Base-by-base conservation (phyloP, 495 filamentous ascomycete genomes). In the Chaetomidium leptoderma region DNA sequence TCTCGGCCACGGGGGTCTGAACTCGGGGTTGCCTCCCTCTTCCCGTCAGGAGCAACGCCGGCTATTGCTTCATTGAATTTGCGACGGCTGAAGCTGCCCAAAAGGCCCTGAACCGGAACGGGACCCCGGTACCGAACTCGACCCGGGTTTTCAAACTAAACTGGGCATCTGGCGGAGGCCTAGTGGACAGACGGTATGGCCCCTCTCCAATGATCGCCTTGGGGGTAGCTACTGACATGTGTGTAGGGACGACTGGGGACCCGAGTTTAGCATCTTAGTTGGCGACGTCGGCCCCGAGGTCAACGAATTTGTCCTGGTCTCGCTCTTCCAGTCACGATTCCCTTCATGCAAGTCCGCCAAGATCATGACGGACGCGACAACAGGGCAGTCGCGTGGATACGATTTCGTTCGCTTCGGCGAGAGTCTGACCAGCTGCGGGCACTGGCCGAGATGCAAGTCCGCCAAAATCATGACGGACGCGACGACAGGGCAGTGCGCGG, bases 401-500 rank as follows among this genome's bases (percentile, higher is more conserved):
- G 95, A 93, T 23, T 99, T 99, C 65, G 93, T 97, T 52, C 89
- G 93, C 61, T 99, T 97, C 74, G 87, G 90, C 42, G 90, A 93
- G 92, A 97, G 76, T 74, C 79, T 57, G 95, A 97, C 67, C 92
- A 97, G 77, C 93, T 97, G 79, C 87, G 89, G 36, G 93, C 95
- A 46, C 79, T 98, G 29, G 86, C 83, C 52, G 92, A 97, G 79
- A 98, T 98, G 95, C 93, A 97, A 33, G 32, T 96, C 91, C 9
- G 93, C 95, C 58, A 99, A 99, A 80, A 99, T 99, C 74, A 99
- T 99, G 93, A 96, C 95, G 42, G 93, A 99, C 66, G 93, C 95
- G 53, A 93, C 97, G 74, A 92, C 86, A 53, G 93, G 93, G 63
- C 92, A 97, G 84, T 97, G n/a, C 92, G 29, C 91, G 93, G 52